A percentile compares a stretch with the other conserved stretches of the same genome.
Conservation (phyloP, 2,329 filamentous ascomycete species). For the Aspergillus quadricinctus region DNA sequence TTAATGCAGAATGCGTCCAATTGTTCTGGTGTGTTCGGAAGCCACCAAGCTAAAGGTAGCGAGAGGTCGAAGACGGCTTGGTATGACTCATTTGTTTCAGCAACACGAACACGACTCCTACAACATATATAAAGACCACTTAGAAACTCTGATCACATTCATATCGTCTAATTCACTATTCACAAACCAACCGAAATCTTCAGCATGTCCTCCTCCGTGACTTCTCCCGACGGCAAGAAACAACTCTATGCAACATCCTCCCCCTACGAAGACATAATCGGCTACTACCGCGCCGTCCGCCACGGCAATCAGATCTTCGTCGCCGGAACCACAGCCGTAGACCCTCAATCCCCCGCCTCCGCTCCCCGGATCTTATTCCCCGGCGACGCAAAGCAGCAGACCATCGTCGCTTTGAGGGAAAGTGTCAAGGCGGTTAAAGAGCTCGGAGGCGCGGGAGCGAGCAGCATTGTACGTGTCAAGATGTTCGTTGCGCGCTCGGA, state of each 20-base stretch:
- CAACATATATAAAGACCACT: neutral
- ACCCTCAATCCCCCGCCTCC: constrained; percentile 23
- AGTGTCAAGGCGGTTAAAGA: constrained; percentile 30
- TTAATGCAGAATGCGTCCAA: neutral
- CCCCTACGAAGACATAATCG: constrained; percentile 33
- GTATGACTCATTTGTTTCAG: neutral
- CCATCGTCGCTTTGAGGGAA: constrained; percentile 21
- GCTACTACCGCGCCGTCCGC: constrained; percentile 38
- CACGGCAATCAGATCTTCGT: constrained; percentile 33
- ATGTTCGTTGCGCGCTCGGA: constrained; percentile 33
- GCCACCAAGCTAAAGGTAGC: neutral
- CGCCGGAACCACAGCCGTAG: constrained; percentile 37
- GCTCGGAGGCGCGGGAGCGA: constrained; percentile 27
- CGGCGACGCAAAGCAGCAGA: constrained; percentile 29
- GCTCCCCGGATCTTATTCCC: constrained; percentile 28
- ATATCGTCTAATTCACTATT: neutral
- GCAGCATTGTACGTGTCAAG: constrained; percentile 32
- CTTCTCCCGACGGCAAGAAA: constrained; percentile 9
- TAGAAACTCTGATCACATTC: neutral
- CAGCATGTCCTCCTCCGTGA: neutral
- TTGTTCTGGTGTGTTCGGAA: neutral
- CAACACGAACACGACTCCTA: neutral
- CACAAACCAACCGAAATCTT: neutral
- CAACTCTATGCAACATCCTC: constrained; percentile 31
- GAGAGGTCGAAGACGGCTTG: neutral